Conservation (phyloP, 441 rosid genomes). For the Melastoma candidum region DNA sequence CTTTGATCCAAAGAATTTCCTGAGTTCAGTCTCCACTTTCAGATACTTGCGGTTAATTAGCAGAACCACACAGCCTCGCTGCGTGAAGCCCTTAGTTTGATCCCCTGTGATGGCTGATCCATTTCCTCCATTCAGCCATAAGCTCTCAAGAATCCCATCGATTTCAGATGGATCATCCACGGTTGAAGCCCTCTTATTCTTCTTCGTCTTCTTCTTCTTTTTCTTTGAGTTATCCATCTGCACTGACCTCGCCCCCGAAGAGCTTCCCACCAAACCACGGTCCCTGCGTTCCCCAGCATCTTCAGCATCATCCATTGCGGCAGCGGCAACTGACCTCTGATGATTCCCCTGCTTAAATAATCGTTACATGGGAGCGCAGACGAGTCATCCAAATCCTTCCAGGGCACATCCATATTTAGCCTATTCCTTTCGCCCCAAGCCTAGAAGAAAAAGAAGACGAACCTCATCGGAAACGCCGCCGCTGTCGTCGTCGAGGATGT, state of each 20-base stretch:
- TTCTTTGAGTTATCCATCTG: conserved; percentile 54
- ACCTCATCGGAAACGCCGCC: conserved; percentile 27
- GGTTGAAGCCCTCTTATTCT: conserved; percentile 12
- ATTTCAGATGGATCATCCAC: conserved; percentile 19
- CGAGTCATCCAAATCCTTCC: neutral
- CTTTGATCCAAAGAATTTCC: conserved; percentile 80
- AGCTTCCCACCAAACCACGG: conserved; percentile 12
- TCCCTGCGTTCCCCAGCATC: conserved; percentile 8
- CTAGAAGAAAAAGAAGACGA: neutral
- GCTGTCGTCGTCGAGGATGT: conserved; percentile 49
- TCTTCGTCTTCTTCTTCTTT: conserved; percentile 43
- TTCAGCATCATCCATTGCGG: conserved; percentile 9
- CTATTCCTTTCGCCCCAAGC: conserved; percentile 28
- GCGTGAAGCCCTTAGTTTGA: conserved; percentile 18
- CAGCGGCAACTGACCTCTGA: conserved; percentile 16
- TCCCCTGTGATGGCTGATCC: conserved; percentile 22
- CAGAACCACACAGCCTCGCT: conserved; percentile 24
- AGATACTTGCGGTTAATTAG: conserved; percentile 64
- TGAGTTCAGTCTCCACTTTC: conserved; percentile 68
- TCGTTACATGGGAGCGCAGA: neutral
- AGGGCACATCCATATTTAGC: neutral
- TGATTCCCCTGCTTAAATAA: neutral
- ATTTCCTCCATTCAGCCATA: conserved; percentile 32
- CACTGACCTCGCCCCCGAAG: conserved; percentile 14
- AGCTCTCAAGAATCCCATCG: conserved; percentile 37